Conservation (phyloP, 2,329 filamentous ascomycete species). For the Fusarium irregulare region DNA sequence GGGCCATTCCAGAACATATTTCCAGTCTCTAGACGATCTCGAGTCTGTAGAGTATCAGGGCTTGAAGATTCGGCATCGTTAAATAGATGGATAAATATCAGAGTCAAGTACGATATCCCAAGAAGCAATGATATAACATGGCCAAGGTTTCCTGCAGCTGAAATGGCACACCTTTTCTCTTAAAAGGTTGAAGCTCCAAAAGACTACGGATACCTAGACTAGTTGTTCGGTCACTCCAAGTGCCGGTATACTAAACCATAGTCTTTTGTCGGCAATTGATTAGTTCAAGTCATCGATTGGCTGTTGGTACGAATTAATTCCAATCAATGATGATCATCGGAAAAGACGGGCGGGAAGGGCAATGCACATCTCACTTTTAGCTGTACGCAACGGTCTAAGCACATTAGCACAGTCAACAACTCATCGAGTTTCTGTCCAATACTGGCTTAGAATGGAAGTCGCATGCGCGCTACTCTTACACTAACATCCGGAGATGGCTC, state of each 20-base stretch:
- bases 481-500: slow-evolving; percentile 49
- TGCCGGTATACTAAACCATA: neutral
- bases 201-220: neutral
- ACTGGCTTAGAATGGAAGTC: slow-evolving; percentile 4
- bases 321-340: slow-evolving; percentile 2
- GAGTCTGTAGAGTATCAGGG: neutral
- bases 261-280: neutral
- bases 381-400: neutral
- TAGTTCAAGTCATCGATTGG: neutral
- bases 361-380: neutral
- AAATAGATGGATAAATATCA: neutral
- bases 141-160: neutral
- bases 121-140: neutral
- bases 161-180: neutral
- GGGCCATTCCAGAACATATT: slow-evolving; percentile 9
- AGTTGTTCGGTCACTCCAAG: neutral
- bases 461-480: slow-evolving; percentile 30
- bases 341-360: neutral
- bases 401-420: neutral
- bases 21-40: neutral
- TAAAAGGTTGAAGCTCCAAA: neutral
- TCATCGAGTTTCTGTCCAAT: neutral
- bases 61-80: neutral
- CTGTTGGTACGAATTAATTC: neutral
- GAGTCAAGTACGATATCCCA: neutral